Conservation (phyloP, 2,329 filamentous ascomycete genomes). For the Nigrograna mackinnonii region DNA sequence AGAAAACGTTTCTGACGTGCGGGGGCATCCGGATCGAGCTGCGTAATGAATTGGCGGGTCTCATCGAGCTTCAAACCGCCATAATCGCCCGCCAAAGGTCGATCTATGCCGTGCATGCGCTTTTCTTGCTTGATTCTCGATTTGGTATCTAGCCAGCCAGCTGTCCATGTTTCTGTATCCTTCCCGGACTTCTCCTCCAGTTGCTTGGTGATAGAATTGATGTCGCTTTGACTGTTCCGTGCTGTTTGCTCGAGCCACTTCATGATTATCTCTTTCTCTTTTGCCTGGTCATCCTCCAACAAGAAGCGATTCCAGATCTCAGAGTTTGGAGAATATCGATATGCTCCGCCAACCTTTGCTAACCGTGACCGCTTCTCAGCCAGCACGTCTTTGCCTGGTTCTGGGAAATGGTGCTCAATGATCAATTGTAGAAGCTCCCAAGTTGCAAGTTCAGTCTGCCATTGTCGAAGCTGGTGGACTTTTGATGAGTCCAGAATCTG, state of each 20-base stretch:
- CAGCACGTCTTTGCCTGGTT: conserved; percentile 33
- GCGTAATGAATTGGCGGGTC: conserved; percentile 72
- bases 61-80: conserved; percentile 46
- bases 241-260: conserved; percentile 86
- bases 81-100: conserved; percentile 47
- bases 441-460: conserved; percentile 84
- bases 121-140: conserved; percentile 90
- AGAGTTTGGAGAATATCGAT: conserved; percentile 61
- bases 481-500: conserved; percentile 32
- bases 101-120: conserved; percentile 60
- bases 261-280: conserved; percentile 78
- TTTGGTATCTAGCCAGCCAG: conserved; percentile 92
- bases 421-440: conserved; percentile 85
- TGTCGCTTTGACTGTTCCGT: conserved; percentile 66
- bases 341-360: conserved; percentile 30
- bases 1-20: conserved; percentile 76
- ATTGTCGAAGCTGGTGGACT: conserved; percentile 60
- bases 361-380: conserved; percentile 37
- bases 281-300: conserved; percentile 70
- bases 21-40: conserved; percentile 90
- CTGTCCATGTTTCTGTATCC: conserved; percentile 66
- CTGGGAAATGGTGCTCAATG: conserved; percentile 67
- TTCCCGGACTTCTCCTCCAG: conserved; percentile 73
- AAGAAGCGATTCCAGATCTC: conserved; percentile 77
- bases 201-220: conserved; percentile 76